A percentile compares a stretch with the other conserved stretches of the same genome.
Conservation (phyloP, 1,139 yeast species). For the Schwanniomyces etchellsii region DNA sequence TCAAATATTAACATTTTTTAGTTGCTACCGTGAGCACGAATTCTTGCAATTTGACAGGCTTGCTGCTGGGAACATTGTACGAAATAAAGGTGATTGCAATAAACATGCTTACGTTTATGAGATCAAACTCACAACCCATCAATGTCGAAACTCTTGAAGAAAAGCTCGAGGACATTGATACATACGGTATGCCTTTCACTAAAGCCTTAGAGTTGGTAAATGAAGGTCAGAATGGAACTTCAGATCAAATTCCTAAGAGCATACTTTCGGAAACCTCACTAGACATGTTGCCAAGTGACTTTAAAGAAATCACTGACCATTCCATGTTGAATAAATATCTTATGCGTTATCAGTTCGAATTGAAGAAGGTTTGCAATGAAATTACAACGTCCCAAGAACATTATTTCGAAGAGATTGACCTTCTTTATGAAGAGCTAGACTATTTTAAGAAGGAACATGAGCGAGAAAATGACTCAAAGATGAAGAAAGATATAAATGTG, state of each 20-base stretch:
- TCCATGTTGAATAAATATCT: constrained; percentile 20
- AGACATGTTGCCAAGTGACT: too few species aligned
- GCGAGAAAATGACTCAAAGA: constrained; percentile 25
- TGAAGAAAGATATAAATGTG: constrained; percentile 27
- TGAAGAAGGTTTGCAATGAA: constrained; percentile 20
- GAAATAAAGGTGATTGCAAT: constrained; percentile 36
- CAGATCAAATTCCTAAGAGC: too few species aligned
- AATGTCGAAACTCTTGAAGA: constrained; percentile 12
- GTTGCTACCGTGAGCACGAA: constrained; percentile 34
- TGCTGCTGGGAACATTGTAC: constrained; percentile 24
- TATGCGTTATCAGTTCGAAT: constrained; percentile 24
- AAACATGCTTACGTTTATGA: constrained; percentile 31
- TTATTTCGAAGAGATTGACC: constrained; percentile 17
- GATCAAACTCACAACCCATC: constrained; percentile 31
- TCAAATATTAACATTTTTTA: constrained; percentile 5
- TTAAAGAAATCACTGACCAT: constrained; percentile 13
- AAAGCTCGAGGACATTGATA: too few species aligned
- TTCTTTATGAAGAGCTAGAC: constrained; percentile 16
- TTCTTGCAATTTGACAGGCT: constrained; percentile 32
- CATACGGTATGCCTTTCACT: too few species aligned
- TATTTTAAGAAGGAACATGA: constrained; percentile 22
- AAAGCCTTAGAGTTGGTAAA: too few species aligned
- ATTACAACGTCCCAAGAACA: constrained; percentile 14
- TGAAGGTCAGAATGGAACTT: too few species aligned
- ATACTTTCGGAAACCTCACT: too few species aligned